These are phyloP conservation scores for Coemansia sp. DNA, from an alignment of 192 early-diverging fungal genomes.

Conservation along the genomic window DNA sequence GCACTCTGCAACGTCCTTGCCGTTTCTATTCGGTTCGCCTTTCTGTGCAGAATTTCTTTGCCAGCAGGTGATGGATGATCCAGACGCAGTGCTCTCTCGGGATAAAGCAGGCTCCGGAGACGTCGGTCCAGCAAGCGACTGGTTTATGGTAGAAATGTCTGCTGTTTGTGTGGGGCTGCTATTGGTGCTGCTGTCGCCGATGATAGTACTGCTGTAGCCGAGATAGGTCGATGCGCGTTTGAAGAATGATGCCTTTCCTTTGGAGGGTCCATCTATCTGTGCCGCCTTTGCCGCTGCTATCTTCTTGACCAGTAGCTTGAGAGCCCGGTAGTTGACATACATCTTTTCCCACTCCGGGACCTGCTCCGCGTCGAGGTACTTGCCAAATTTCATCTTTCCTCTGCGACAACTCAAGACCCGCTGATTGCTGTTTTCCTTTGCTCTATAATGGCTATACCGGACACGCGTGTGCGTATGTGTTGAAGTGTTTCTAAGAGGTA, in stretches of 20 bases:
- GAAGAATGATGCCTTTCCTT: constrained; percentile 40
- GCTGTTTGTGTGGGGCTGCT: constrained; percentile 3
- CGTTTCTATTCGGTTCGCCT: neutral
- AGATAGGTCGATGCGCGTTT: constrained; percentile 46
- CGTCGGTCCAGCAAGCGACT: neutral
- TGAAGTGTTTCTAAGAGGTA: neutral
- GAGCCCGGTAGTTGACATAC: constrained; percentile 67
- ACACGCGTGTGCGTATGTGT: no score
- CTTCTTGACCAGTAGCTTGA: constrained; percentile 61
- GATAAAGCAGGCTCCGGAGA: neutral
- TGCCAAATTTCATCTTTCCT: constrained; percentile 70
- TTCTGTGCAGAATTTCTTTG: neutral
- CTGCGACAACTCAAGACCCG: neutral
- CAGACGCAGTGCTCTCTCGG: neutral
- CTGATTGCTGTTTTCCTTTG: constrained; percentile 1
- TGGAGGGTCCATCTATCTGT: neutral
- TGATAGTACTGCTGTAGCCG: constrained; percentile 39
- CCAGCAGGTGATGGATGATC: neutral
- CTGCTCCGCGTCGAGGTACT: constrained; percentile 69
- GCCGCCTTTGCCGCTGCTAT: constrained; percentile 26
- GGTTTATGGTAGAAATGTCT: neutral
- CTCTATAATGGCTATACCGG: neutral
- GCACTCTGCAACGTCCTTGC: constrained; percentile 2
- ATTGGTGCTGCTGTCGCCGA: neutral
- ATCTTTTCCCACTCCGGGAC: constrained; percentile 75